These are phyloP conservation scores for Fusarium chaquense DNA, from an alignment of 2,329 filamentous ascomycete genomes.

Conservation along the genomic window DNA sequence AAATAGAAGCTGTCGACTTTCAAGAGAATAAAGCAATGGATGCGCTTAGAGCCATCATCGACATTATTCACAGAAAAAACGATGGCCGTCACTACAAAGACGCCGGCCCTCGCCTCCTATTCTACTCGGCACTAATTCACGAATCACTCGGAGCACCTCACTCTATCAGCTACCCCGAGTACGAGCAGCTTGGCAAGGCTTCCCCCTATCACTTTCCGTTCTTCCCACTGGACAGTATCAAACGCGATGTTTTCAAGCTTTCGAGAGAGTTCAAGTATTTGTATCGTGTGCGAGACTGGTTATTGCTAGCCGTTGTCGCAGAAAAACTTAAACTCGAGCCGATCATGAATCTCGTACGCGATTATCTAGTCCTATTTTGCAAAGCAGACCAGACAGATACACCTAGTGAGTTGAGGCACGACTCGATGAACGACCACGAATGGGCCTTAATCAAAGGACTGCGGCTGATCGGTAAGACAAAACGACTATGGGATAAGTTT, in stretches of 20 bases:
- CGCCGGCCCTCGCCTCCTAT: constrained; percentile 21
- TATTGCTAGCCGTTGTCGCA: constrained; percentile 32
- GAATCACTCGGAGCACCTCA: constrained; percentile 19
- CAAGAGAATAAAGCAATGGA: neutral
- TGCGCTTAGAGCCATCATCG: constrained; percentile 17
- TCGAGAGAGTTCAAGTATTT: neutral
- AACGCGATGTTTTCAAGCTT: neutral
- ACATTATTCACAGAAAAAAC: constrained; percentile 14
- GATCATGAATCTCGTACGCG: neutral
- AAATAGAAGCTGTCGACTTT: neutral
- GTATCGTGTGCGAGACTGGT: constrained; percentile 24
- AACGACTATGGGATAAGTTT: neutral
- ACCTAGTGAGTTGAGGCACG: neutral
- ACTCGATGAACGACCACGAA: constrained; percentile 8
- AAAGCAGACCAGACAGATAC: neutral
- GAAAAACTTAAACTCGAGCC: constrained; percentile 11
- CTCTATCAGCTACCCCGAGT: neutral
- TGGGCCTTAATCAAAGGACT: constrained; percentile 10
- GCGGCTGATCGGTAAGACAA: constrained; percentile 10
- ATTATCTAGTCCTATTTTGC: constrained; percentile 15
- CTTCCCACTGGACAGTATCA: constrained; percentile 1
- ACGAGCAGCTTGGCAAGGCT: neutral
- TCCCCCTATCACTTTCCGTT: neutral
- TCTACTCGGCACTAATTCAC: constrained; percentile 27
- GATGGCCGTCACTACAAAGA: neutral